Evolutionary conservation across 768 basidiomycete genomes (phyloP), one percentile per base, ranked within the genome.

Genomic region (Neoboletus subvelutipes): DNA sequence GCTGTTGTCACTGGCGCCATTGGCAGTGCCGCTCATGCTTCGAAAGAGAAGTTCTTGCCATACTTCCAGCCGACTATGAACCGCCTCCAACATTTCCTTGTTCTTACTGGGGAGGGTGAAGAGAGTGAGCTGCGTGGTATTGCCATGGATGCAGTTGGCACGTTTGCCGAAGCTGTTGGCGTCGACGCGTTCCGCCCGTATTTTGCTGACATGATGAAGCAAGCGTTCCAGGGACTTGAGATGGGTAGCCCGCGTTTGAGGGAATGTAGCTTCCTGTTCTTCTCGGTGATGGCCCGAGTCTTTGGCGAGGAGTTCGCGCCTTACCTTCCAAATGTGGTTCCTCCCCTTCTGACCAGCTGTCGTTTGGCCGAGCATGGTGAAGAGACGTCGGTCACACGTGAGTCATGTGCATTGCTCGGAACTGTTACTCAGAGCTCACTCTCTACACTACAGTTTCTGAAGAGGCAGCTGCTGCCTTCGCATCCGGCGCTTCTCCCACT

Each of bases 91-190:
- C 88, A 90, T 67, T 97, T 96, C 85, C 83, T 98, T 50, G 76
- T 83, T 34, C 84, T 98, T 29, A 84, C 82, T 22, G 88, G 83
- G 29, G 91, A 95, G 63, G 94, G 92, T 45, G 96, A 97, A 70
- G 93, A 97, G 75, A 85, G 81, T 43, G 95, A 98, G 65, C 83
- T 99, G 39, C 92, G 96, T 55, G 96, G 97, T 37, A 95, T 98
- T 68, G 89, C 96, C 12, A 97, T 97, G 86, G 97, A 98, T 74
- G 93, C 97, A n/a, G 87, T 98, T 57, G 97, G 97, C 51, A 98
- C 97, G 0, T 93, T 99, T 64, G 92, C 97, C 15, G 96, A 98
- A 75, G 94, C 96, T 9, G 92, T 98, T 57, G 96, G 97, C 61
- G 84, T 87, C 68, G 95, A 98, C 15, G 78, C 85, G 29, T 99